A percentile compares a stretch with the other conserved stretches of the same genome.
phyloP scores from a whole-genome alignment of 2,329 filamentous ascomycete species.

The Pseudogymnoascus sp. region DNA sequence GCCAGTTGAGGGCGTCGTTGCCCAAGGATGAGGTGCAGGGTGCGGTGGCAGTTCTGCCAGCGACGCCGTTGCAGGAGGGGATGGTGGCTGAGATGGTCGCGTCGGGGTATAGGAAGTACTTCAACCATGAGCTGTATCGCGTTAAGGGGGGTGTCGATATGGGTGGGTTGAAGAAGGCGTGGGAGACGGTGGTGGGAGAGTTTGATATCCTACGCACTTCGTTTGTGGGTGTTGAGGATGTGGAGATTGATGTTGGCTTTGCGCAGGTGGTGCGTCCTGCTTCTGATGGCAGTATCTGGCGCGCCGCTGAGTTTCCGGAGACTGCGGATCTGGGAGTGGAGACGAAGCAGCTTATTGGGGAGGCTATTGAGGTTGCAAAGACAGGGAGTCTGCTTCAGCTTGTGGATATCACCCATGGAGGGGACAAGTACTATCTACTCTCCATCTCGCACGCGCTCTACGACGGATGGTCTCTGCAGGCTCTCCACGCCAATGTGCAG shows the following conservation, averaged over 20 bases:
- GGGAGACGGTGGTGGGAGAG: slow-evolving; percentile 48
- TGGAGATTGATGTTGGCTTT: slow-evolving; percentile 46
- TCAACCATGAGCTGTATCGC: slow-evolving; percentile 73
- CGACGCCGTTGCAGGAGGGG: slow-evolving; percentile 78
- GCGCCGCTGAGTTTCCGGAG: slow-evolving; percentile 17
- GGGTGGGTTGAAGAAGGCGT: slow-evolving; percentile 50
- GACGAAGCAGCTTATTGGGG: slow-evolving; percentile 34
- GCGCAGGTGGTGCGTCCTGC: slow-evolving; percentile 45
- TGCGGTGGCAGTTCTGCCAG: slow-evolving; percentile 56
- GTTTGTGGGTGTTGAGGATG: slow-evolving; percentile 61
- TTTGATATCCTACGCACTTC: slow-evolving; percentile 70
- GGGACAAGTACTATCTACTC: slow-evolving; percentile 44
- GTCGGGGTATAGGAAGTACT: slow-evolving; percentile 70
- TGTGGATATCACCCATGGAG: slow-evolving; percentile 31
- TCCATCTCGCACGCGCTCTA: slow-evolving; percentile 84
- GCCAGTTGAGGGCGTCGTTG: slow-evolving; percentile 26
- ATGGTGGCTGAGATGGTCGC: slow-evolving; percentile 77
- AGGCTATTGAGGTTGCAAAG: slow-evolving; percentile 34
- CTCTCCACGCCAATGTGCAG: slow-evolving; percentile 66
- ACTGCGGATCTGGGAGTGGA: slow-evolving; percentile 24
- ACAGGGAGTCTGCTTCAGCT: slow-evolving; percentile 43
- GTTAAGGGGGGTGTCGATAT: slow-evolving; percentile 50
- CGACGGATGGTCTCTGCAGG: slow-evolving; percentile 74
- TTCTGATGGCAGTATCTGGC: slow-evolving; percentile 29
- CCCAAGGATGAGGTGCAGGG: slow-evolving; percentile 30